Evolutionary conservation across 306 rosid genomes (phyloP), one percentile per base, ranked within the genome.

Genomic region (Vigna hirtella): DNA sequence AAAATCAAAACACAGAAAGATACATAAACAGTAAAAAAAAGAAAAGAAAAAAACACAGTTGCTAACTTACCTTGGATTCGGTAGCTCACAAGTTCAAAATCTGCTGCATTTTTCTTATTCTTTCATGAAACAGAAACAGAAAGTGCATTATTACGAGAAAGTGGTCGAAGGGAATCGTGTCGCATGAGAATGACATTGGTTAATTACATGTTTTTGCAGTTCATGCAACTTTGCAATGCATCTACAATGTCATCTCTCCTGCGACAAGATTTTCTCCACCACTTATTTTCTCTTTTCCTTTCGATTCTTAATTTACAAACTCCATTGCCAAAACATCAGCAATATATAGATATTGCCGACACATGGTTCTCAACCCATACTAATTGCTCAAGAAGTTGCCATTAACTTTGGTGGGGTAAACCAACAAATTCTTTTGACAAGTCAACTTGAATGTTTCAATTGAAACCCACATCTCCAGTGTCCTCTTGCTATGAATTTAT

Each of bases 251-350:
- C 83, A 79, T 79, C 83, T 0, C 72, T 62, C 77, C 77, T 71
- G 83, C 83, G 77, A 79, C 83, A 70, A 22, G 66, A 58, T 22
- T 49, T 71, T 64, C 72, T 48, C 77, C 38, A 38, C 66, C 83
- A 6, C 83, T 61, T 47, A 30, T 59, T 49, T 48, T 18, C 30
- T 43, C 49, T 70, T 45, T 22, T 36, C 51, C 58, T 16, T 20
- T 47, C 30, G 42, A 43, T 42, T 28, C 59, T 57, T 1, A 9
- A 2, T 42, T 42, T 13, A 66, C 16, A 12, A 53, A 43, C 18
- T 8, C 11, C 34, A 76, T 50, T 2, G 45, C 55, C 22, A 22
- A 20, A 7, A 17, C 8, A 18, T 49, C 2, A 32, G 34, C 22
- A 45, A 55, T 66, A 52, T 9, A 53, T 66, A 66, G 43, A 45